These are phyloP conservation scores for Xylariaceae sp. DNA, from an alignment of 2,329 filamentous ascomycete species.

Conservation along the genomic window DNA sequence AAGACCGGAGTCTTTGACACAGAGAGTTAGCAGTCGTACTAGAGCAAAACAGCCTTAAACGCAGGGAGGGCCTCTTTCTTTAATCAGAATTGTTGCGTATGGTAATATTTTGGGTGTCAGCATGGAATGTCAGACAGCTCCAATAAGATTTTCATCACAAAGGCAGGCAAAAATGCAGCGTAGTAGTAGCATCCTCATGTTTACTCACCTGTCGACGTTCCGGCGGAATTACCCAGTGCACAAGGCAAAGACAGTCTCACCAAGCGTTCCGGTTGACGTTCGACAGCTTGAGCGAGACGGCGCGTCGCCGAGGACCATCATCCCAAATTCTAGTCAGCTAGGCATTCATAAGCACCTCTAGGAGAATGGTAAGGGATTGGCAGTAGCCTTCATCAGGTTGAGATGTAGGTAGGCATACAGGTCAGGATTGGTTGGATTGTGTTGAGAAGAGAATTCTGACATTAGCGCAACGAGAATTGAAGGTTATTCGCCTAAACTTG, in stretches of 20 bases:
- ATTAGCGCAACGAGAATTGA: no score
- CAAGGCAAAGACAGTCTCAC: background rate
- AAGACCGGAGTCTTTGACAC: background rate
- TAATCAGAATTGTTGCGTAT: constrained; percentile 52
- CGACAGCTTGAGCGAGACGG: background rate
- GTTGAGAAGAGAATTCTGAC: background rate
- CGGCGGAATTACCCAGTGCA: background rate
- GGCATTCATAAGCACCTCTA: background rate
- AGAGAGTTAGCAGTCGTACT: constrained; percentile 5
- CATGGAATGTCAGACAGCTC: constrained; percentile 70
- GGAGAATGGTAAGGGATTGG: background rate
- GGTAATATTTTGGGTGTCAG: constrained; percentile 53
- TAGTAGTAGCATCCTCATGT: background rate
- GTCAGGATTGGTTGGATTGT: background rate
- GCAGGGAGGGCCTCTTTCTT: background rate
- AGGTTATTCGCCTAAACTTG: no score
- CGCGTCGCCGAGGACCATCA: constrained; percentile 5
- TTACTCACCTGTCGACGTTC: constrained; percentile 11
- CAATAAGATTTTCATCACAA: constrained; percentile 59
- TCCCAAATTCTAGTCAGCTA: background rate
- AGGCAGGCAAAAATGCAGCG: background rate
- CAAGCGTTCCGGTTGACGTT: background rate
- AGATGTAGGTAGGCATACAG: background rate
- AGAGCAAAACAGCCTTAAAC: background rate
- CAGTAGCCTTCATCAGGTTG: constrained; percentile 3